A percentile compares a stretch with the other conserved stretches of the same genome.
Conservation (phyloP, 2,329 filamentous ascomycete species). For the Pestalotiopsis sp. region DNA sequence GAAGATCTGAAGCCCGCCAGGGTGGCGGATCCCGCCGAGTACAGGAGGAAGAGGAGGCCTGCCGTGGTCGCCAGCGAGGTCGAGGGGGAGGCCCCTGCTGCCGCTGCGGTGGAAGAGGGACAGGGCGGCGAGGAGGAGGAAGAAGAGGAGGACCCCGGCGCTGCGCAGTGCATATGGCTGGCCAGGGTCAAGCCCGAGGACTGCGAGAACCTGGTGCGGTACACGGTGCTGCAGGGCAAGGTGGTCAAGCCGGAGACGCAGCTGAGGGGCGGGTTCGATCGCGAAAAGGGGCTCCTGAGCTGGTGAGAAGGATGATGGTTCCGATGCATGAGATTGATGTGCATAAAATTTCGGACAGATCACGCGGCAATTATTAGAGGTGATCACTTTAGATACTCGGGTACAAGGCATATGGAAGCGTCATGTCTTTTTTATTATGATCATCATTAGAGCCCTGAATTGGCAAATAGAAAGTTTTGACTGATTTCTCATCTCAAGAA, state of each 20-base stretch:
- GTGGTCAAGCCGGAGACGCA: constrained; percentile 86
- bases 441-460: not conserved
- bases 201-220: constrained; percentile 87
- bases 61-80: constrained; percentile 29
- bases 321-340: not conserved
- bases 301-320: constrained; percentile 59
- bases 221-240: constrained; percentile 90
- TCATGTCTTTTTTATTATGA: not conserved
- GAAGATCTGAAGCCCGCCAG: constrained; percentile 34
- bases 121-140: constrained; percentile 21
- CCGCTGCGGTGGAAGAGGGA: constrained; percentile 16
- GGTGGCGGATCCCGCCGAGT: constrained; percentile 21
- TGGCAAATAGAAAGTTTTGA: not conserved
- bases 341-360: not conserved
- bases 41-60: constrained; percentile 30
- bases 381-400: not conserved
- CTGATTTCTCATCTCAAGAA: not conserved
- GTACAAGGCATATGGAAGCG: not conserved
- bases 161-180: constrained; percentile 90
- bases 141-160: constrained; percentile 51
- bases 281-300: constrained; percentile 76
- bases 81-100: constrained; percentile 5
- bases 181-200: constrained; percentile 83
- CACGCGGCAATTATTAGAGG: not conserved
- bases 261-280: constrained; percentile 87